Base-by-base conservation (phyloP, 106 monocot genomes). In the Xerophyta viscosa region DNA sequence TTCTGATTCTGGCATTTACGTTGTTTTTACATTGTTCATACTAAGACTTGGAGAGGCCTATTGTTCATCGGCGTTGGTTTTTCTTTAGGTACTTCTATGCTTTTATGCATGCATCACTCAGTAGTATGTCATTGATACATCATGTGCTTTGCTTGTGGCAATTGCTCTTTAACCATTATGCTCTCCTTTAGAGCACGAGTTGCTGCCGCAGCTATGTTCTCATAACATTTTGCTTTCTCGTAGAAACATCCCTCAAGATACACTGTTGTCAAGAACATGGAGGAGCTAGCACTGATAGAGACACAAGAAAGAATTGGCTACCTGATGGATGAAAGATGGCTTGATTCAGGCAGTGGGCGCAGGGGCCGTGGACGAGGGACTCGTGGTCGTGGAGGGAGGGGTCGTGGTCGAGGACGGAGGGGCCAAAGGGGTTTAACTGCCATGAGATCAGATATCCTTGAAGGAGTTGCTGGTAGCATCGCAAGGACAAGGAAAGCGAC, bases 171-270 rank as follows among this genome's bases (percentile, higher is more conserved):
- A n/a, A n/a, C n/a, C n/a, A n/a, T n/a, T n/a, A n/a, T n/a, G n/a
- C n/a, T n/a, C n/a, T n/a, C n/a, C n/a, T n/a, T n/a, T n/a, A n/a
- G n/a, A n/a, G n/a, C n/a, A n/a, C n/a, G n/a, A n/a, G n/a, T n/a
- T n/a, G n/a, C n/a, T n/a, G n/a, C n/a, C n/a, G n/a, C n/a, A n/a
- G n/a, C n/a, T n/a, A n/a, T n/a, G n/a, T n/a, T n/a, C n/a, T n/a
- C n/a, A n/a, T 39, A 39, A 39, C 39, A 8, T 39, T 39, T 30
- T 52, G 46, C 36, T 37, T 9, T 7, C 28, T 17, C 54, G 66
- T 81, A 91, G 91, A 82, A 85, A 42, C 59, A 70, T 50, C 70
- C 76, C 13, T 66, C 81, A 23, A 78, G 82, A 26, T 80, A 69
- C 57, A 47, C 60, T 2, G 45, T 58, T 60, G 55, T 63, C n/a